Base-by-base conservation (phyloP, 164 flowering plant genomes). In the Brasenia schreberi region DNA sequence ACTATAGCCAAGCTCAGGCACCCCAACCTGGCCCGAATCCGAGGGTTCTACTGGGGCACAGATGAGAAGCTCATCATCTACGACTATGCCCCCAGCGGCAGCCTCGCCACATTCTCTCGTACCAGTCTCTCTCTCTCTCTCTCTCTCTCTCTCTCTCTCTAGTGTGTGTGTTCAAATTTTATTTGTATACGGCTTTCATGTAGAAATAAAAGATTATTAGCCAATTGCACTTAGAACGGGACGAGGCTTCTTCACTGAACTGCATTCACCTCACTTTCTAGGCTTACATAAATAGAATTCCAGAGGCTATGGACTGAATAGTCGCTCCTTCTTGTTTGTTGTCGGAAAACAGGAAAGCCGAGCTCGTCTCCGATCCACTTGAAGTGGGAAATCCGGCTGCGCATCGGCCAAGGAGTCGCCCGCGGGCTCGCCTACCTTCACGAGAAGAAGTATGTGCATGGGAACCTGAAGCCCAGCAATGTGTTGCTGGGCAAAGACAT, bases 371-470 rank as follows among this genome's bases (percentile, higher is more conserved):
- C 97, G 6, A 78, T 84, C 66, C 90, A 77, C 66, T 71, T 95
- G n/a, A 86, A 94, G 4, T 95, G 97, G 99, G 97, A 87, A 56
- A 72, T 74, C 5, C 82, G 99, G 79, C 85, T 95, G 58, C 85
- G 70, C 84, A 86, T 95, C 70, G 97, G 90, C 11, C 85, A 77
- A 77, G 99, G 99, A 0, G 81, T 90, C 62, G 99, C 97, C 4
- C 82, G 92, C 42, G 99, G 96, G 65, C 81, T 95, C 12, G 56
- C 78, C 5, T 88, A 84, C 76, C 86, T 94, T 63, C 99, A 94
- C 69, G 99, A 94, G 68, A 92, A 86, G 87, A 95, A 87, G 73
- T 89, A 88, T 62, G 99, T 92, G 39, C 99, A 95, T 56, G 99
- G 96, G 2, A 92, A 95, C 71, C 74, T 95, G 18, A 95, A 90